Evolutionary conservation across 179 eudicot genomes (phyloP).

Genomic region (Beta lomatogona): DNA sequence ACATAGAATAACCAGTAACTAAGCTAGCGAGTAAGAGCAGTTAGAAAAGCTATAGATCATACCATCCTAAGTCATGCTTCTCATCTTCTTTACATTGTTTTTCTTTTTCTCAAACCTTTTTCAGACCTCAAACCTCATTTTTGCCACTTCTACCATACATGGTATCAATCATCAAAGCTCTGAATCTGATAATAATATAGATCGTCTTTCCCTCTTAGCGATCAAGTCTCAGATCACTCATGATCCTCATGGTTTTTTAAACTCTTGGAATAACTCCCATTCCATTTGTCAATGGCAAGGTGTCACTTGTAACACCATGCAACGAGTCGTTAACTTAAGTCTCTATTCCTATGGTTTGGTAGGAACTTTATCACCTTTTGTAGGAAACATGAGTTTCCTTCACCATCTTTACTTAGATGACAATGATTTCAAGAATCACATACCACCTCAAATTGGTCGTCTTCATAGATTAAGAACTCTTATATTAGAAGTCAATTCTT

Average conservation of each 20-base stretch:
- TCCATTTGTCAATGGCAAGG: conserved; percentile 33
- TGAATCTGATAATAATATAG: not conserved
- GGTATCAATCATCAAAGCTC: not conserved
- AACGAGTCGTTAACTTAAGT: conserved; percentile 17
- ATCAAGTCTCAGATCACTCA: conserved; percentile 21
- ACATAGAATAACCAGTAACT: no score
- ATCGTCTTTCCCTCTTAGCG: conserved; percentile 29
- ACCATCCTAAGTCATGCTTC: not conserved
- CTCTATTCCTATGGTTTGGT: conserved; percentile 18
- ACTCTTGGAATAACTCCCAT: conserved; percentile 30
- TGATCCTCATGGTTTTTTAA: conserved; percentile 5
- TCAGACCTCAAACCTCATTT: no score
- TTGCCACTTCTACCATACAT: no score
- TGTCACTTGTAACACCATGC: conserved; percentile 16
- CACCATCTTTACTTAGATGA: not conserved
- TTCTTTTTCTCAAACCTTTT: not conserved
- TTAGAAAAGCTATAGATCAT: not conserved
- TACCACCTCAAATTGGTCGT: conserved; percentile 29
- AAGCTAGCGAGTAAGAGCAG: not conserved
- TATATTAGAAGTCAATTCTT: not conserved
- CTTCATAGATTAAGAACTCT: conserved; percentile 18
- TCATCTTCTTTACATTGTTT: not conserved
- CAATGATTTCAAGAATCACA: conserved; percentile 23
- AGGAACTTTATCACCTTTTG: conserved; percentile 32
- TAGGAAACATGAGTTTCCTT: conserved; percentile 35